A percentile compares a stretch with the other conserved stretches of the same genome.
Conservation (phyloP, 192 early-diverging fungal species). For the Spinellus fusiger region DNA sequence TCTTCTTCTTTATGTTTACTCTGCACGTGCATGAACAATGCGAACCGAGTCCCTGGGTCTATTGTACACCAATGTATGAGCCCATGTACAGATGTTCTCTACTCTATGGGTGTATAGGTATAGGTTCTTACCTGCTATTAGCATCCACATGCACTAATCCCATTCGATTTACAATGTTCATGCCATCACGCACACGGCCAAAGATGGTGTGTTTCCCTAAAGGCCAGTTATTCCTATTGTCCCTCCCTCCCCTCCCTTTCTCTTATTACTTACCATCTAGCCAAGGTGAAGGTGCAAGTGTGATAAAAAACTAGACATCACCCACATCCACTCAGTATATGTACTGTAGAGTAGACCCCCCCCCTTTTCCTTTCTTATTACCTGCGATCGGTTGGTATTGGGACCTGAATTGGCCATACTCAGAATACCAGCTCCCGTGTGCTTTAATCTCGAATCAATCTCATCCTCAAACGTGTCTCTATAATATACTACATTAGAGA, state of each 20-base stretch:
- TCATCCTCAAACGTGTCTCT: conserved; percentile 85
- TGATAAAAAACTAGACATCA: conserved; percentile 77
- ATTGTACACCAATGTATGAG: background rate
- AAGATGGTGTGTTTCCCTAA: conserved; percentile 88
- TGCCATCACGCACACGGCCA: conserved; percentile 75
- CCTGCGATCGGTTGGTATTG: conserved; percentile 61
- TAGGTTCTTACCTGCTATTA: conserved; percentile 37
- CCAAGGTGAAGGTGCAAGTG: conserved; percentile 86
- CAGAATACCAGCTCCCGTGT: conserved; percentile 84
- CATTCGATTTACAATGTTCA: conserved; percentile 78
- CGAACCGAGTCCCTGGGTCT: conserved; percentile 16
- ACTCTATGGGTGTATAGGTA: too few species aligned
- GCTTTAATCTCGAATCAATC: conserved; percentile 67
- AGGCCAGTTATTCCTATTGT: background rate
- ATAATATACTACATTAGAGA: too few species aligned
- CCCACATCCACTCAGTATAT: background rate
- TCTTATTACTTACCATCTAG: conserved; percentile 55
- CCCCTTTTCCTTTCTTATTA: conserved; percentile 1
- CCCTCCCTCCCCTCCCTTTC: background rate
- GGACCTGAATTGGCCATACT: conserved; percentile 84
- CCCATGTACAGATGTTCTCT: background rate
- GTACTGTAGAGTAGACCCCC: background rate
- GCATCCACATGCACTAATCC: conserved; percentile 59
- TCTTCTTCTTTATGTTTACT: too few species aligned
- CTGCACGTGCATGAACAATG: conserved; percentile 10